Evolutionary conservation across 192 early-diverging fungal species (phyloP).

Genomic region (Backusella australiensis): DNA sequence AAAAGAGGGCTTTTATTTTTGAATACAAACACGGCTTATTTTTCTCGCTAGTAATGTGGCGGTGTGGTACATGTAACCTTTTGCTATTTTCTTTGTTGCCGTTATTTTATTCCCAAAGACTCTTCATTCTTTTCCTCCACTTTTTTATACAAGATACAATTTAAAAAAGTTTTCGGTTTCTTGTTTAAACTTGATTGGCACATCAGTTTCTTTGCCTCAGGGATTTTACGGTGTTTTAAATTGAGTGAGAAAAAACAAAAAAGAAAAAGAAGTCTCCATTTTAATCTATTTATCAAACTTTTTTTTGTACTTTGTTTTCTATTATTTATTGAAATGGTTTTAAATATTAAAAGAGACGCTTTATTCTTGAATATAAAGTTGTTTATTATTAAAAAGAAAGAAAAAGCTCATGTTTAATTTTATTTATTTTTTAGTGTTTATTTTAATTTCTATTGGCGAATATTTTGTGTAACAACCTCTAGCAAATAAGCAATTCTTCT

Average conservation of each 20-base stretch:
- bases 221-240: background rate
- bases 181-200: background rate
- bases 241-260: background rate
- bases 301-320: background rate
- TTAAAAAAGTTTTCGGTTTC: background rate
- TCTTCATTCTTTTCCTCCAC: no score
- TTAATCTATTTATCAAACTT: background rate
- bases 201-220: background rate
- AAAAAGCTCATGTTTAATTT: background rate
- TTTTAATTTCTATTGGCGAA: slow-evolving; percentile 1
- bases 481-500: background rate
- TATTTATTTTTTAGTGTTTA: background rate
- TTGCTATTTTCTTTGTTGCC: background rate
- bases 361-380: background rate
- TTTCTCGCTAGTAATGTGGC: background rate
- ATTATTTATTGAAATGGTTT: background rate
- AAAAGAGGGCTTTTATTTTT: background rate
- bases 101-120: no score
- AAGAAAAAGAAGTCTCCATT: background rate
- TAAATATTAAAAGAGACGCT: background rate
- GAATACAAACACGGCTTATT: background rate
- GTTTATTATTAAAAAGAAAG: background rate
- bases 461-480: background rate
- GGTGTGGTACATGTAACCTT: background rate
- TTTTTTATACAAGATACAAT: no score